Percentiles rank a stretch among this genome's conserved stretches.
Conservation (phyloP, 495 filamentous ascomycete genomes). For the Hapsidospora chrysogenum region DNA sequence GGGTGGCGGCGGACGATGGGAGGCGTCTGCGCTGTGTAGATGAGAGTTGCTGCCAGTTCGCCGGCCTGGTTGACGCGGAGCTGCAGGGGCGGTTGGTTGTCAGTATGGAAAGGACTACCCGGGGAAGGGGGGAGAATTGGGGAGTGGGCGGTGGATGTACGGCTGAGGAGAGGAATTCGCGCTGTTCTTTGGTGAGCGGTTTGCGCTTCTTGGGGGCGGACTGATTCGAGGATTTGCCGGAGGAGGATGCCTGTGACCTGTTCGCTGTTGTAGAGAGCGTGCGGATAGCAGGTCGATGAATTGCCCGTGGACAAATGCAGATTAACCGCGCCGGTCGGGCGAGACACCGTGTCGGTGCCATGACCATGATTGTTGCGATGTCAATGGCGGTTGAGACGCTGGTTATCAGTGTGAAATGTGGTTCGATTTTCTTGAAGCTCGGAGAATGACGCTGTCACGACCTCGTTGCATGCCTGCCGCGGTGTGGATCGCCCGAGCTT, state of each 20-base stretch:
- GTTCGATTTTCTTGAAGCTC: too few relatives aligned
- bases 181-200: slow-evolving; percentile 52
- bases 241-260: too few relatives aligned
- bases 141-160: slow-evolving; percentile 17
- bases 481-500: too few relatives aligned
- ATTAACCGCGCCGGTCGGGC: background rate
- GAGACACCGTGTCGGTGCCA: background rate
- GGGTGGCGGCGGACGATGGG: slow-evolving; percentile 62
- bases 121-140: slow-evolving; percentile 7
- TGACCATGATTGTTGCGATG: background rate
- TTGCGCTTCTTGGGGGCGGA: slow-evolving; percentile 30
- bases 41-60: slow-evolving; percentile 72
- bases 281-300: background rate
- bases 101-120: background rate
- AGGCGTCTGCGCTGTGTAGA: slow-evolving; percentile 67
- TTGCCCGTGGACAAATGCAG: background rate
- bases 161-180: slow-evolving; percentile 61
- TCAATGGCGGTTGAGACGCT: too few relatives aligned
- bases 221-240: background rate
- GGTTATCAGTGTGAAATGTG: too few relatives aligned
- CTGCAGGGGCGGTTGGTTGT: slow-evolving; percentile 7
- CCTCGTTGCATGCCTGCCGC: too few relatives aligned
- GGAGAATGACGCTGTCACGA: too few relatives aligned
- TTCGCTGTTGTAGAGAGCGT: background rate
- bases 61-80: slow-evolving; percentile 84